These are phyloP conservation scores for Hypoxylon rickii DNA, from an alignment of 495 filamentous ascomycete species.

Conservation along the genomic window DNA sequence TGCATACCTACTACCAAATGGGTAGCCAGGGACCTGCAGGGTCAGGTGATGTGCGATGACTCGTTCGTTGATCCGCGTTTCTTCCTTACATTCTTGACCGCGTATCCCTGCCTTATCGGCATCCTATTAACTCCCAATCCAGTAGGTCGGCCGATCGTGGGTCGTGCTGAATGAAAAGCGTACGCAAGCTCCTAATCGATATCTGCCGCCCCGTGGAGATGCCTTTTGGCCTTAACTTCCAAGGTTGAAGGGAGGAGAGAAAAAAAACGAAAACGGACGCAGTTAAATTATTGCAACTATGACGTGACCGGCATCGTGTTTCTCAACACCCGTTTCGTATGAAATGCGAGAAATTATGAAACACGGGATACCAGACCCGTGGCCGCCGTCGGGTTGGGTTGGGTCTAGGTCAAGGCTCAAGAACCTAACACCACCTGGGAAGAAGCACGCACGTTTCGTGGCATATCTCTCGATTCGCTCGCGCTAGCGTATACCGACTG, in stretches of 20 bases:
- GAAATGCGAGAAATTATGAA: slow-evolving; percentile 23
- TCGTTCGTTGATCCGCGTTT: slow-evolving; percentile 2
- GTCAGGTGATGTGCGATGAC: too few species aligned
- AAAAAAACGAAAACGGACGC: too few species aligned
- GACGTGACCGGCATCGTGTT: slow-evolving; percentile 19
- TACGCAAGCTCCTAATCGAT: too few species aligned
- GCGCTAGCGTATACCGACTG: too few species aligned
- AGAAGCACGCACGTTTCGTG: slow-evolving; percentile 5
- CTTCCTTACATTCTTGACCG: neutral
- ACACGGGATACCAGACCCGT: slow-evolving; percentile 27
- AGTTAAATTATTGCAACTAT: neutral
- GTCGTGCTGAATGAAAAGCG: too few species aligned
- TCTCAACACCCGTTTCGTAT: slow-evolving; percentile 17
- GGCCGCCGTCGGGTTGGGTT: slow-evolving; percentile 15
- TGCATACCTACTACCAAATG: neutral
- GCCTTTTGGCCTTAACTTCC: too few species aligned
- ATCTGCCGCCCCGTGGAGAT: too few species aligned
- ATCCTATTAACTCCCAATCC: slow-evolving; percentile 23
- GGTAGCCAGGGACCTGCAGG: neutral
- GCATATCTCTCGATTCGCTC: neutral
- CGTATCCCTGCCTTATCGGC: slow-evolving; percentile 26
- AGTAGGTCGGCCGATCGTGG: slow-evolving; percentile 15
- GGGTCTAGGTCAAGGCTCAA: slow-evolving; percentile 15
- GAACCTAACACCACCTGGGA: neutral
- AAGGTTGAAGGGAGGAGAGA: neutral